These are phyloP conservation scores for Starmerella roubikii DNA, from an alignment of 805 yeast genomes.

Conservation along the genomic window DNA sequence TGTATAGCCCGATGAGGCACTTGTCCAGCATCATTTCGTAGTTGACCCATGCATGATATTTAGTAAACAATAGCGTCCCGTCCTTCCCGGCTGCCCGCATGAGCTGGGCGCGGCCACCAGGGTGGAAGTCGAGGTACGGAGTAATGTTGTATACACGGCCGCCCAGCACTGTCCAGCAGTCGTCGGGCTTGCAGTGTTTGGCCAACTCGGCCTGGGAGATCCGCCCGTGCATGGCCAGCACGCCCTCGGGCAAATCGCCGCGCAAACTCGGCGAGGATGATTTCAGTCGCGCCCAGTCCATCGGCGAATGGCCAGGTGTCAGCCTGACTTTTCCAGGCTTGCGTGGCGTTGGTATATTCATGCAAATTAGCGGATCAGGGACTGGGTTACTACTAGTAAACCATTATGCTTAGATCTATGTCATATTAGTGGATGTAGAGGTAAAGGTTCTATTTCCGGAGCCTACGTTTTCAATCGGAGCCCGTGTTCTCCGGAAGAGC, in stretches of 20 bases:
- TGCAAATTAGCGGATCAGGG: too few relatives aligned
- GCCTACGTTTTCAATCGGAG: too few relatives aligned
- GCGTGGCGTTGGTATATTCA: conserved; percentile 1
- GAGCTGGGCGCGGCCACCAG: conserved; percentile 77
- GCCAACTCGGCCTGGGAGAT: conserved; percentile 42
- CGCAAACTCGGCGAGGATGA: conserved; percentile 34
- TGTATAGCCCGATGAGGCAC: conserved; percentile 55
- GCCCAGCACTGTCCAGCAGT: conserved; percentile 75
- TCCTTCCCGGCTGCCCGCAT: conserved; percentile 73
- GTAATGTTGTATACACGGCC: conserved; percentile 82
- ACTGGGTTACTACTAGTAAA: too few relatives aligned
- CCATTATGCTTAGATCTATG: too few relatives aligned
- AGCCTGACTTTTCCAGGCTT: conserved; percentile 37
- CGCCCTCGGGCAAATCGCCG: conserved; percentile 14
- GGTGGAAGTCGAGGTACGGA: conserved; percentile 72
- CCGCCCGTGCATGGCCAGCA: conserved; percentile 16
- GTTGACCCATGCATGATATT: conserved; percentile 64
- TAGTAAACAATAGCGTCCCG: conserved; percentile 61
- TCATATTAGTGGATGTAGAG: too few relatives aligned
- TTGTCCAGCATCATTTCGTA: conserved; percentile 66
- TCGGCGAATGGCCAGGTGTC: conserved; percentile 69
- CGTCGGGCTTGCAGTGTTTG: conserved; percentile 44
- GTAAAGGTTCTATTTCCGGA: too few relatives aligned
- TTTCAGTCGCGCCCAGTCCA: conserved; percentile 68
- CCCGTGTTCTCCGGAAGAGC: too few relatives aligned